Conservation (phyloP, 2,329 filamentous ascomycete genomes). For the Talaromyces pinophilus region DNA sequence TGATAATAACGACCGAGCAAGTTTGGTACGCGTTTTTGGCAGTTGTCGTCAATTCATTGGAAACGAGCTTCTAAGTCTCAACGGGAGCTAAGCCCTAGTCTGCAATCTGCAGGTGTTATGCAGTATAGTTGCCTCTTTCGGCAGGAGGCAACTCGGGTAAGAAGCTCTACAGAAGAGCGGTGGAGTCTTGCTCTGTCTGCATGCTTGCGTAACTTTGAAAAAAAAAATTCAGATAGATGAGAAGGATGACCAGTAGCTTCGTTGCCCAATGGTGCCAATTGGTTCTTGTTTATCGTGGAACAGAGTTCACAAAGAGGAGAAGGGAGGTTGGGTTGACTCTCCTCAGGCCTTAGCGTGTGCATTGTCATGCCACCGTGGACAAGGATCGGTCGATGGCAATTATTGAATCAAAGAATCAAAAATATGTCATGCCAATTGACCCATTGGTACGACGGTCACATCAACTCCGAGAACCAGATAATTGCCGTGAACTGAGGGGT, state of each 20-base stretch:
- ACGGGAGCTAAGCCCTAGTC: conserved; percentile 19
- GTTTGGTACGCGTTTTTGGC: conserved; percentile 21
- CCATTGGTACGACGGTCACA: conserved; percentile 20
- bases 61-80: conserved; percentile 19
- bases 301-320: conserved; percentile 16
- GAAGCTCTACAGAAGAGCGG: conserved; percentile 5
- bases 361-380: conserved; percentile 15
- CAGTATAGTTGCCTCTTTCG: conserved; percentile 18
- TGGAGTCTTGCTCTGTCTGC: conserved; percentile 6
- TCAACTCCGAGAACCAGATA: conserved; percentile 4
- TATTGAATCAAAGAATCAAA: conserved; percentile 11
- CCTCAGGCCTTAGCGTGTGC: conserved; percentile 17
- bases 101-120: conserved; percentile 18
- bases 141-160: conserved; percentile 11
- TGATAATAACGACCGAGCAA: conserved; percentile 20
- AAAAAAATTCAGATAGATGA: background rate
- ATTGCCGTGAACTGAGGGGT: conserved; percentile 38
- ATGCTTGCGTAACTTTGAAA: conserved; percentile 14
- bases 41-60: conserved; percentile 20
- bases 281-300: conserved; percentile 7
- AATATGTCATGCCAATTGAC: conserved; percentile 7
- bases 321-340: background rate
- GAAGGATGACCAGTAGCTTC: conserved; percentile 5
- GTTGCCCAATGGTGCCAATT: conserved; percentile 14
- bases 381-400: conserved; percentile 19